Evolutionary conservation across 2,329 filamentous ascomycete genomes (phyloP), one percentile per base, ranked within the genome.

Genomic region (Diaporthe capsici): DNA sequence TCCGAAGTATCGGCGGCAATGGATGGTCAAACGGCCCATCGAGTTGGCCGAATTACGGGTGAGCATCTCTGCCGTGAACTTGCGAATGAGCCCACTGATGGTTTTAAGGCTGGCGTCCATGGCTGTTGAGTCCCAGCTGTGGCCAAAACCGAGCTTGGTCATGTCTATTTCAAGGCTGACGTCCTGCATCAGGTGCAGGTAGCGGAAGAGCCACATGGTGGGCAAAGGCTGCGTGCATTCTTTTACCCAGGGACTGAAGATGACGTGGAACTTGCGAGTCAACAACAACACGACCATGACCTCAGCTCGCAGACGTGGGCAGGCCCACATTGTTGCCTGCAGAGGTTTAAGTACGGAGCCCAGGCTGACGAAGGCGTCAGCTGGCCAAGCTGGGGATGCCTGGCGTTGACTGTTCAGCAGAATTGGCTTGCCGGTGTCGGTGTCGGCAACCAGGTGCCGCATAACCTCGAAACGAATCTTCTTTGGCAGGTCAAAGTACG

Each of bases 121-220:
- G 0, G 67, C 57, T 0, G 71, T 74, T 0, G 84, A 83, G 0
- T 77, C 72, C 6, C 78, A 78, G 1, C 76, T 68, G 3, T 80
- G 75, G 2, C 84, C 84, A 31, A 84, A 84, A 1, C 82, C 81
- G 12, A 85, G 79, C 15, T 80, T 82, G 0, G 85, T 83, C 78
- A 86, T 80, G 75, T 87, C 86, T 1, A 88, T 42, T 75, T 88
- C 86, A 13, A 88, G 67, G 2, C 82, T 81, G 31, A 88, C 77
- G 37, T 81, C 80, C 22, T 79, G 81, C 78, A 87, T 84, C 47
- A 84, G 83, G 2, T 78, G 71, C 1, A 82, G 82, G 65, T 86
- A 86, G 10, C 72, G 78, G 42, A 81, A 81, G 37, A 85, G 77
- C 82, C 83, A 86, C 5, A 77, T 73, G 0, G 82, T 84, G 1